Evolutionary conservation across 768 basidiomycete species (phyloP), one percentile per base, ranked within the genome.

Genomic region (Pleurotus platypus): DNA sequence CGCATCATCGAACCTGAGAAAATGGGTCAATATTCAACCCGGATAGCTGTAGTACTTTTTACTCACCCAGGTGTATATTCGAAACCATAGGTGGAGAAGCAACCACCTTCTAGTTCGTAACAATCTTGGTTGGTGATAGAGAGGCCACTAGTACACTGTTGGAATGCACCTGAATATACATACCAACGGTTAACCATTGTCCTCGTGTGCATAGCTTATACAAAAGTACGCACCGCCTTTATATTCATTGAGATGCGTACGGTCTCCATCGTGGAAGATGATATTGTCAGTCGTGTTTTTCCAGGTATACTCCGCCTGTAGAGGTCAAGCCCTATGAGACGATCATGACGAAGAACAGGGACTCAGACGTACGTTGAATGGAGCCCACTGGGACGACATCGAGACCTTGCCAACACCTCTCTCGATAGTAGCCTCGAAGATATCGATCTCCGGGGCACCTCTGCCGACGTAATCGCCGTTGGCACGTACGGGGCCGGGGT

Each of bases 91-190:
- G 78, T 11, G 42, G 67, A 12, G 65, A 70, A 65, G 75, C 70
- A 66, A 13, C 65, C 65, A 4, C 55, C 59, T 2, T 55, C 60
- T 3, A 66, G 58, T 69, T 83, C 82, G 66, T 92, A 93, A 67
- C 89, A 90, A 35, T 72, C 60, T 63, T 81, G 82, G 64, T 92
- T 76, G 4, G 87, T 87, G 1, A 69, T 60, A 0, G 83, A 78
- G 7, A 92, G 72, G 8, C 80, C 85, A 16, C 88, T 90, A 2
- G 87, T 85, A 16, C 88, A 85, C 68, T 92, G 87, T 64, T 92
- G 91, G 62, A 79, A 81, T 5, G 75, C 79, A 58, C 84, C 82
- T 47, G 82, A 15, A 22, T 26, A 26, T n/a, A 74, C 79, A 35
- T 72, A 63, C 60, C 11, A 8, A 11, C 9, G 3, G 30, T 35